Evolutionary conservation across 441 rosid genomes (phyloP), one percentile per base, ranked within the genome.

Genomic region (Bocquillonia castaneifolia): DNA sequence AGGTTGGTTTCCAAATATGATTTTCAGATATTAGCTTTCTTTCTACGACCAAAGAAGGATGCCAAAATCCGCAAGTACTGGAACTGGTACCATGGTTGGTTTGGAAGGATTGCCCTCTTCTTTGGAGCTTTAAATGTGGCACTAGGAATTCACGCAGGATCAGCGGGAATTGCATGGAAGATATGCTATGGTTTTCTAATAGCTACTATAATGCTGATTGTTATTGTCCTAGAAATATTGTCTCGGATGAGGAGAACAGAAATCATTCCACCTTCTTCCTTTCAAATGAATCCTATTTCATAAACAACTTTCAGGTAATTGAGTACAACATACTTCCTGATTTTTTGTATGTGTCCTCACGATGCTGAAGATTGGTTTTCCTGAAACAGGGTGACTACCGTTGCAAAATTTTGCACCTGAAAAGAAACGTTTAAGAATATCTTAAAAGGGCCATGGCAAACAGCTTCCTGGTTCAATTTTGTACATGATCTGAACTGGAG

Each of bases 51-150:
- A 0, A 74, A 79, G 53, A 88, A 83, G 74, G 96, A 88, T 63
- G 76, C 93, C 14, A 89, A 93, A 84, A 77, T 82, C 56, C 81
- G 96, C 29, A 73, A 59, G 74, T 88, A 84, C 72, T 89, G 97
- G 97, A 91, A 88, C 72, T 89, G 91, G 96, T 91, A 91, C 76
- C 99, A 93, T 67, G 78, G 74, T 63, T 89, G 96, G 96, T 74
- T 80, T 34, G 99, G 99, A 39, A 88, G 92, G 80, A 71, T 86
- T 60, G 85, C 92, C 32, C 85, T 88, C 36, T 87, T 91, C 74
- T 89, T 93, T 69, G 97, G 85, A 71, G 84, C 92, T 59, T 47
- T 87, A 55, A 93, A 93, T 72, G 76, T 88, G 59, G 72, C 84
- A 69, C 68, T 84, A 80, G 97, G 96, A 40, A 87, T 87, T 26